These are phyloP conservation scores for Dentipellis sp. DNA, from an alignment of 768 basidiomycete species.

Conservation along the genomic window DNA sequence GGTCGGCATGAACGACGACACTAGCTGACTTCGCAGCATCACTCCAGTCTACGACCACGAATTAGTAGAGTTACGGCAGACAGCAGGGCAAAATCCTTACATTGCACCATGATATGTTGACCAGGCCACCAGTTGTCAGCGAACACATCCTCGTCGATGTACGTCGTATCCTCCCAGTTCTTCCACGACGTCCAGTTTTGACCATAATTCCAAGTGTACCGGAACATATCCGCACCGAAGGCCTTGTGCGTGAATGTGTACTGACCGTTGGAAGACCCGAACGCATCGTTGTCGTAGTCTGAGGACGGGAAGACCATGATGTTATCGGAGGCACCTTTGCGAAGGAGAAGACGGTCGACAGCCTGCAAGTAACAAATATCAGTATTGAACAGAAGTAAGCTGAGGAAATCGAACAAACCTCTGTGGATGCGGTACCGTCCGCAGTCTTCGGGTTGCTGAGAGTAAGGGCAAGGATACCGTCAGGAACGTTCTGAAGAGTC, in stretches of 20 bases:
- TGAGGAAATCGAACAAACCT: constrained; percentile 31
- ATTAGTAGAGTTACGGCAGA: not conserved
- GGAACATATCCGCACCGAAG: constrained; percentile 77
- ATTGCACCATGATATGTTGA: constrained; percentile 83
- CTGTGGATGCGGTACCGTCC: constrained; percentile 36
- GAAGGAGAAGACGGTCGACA: constrained; percentile 69
- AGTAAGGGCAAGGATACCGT: constrained; percentile 73
- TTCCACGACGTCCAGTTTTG: constrained; percentile 77
- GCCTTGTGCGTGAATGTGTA: constrained; percentile 79
- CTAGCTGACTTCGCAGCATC: constrained; percentile 48
- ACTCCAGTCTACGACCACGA: constrained; percentile 60
- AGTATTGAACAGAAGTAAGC: too few relatives aligned
- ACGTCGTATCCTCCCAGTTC: constrained; percentile 66
- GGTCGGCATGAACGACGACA: constrained; percentile 72
- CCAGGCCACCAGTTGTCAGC: constrained; percentile 64
- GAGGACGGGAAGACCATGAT: constrained; percentile 80
- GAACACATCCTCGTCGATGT: constrained; percentile 53
- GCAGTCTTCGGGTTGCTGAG: constrained; percentile 46
- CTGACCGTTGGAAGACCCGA: constrained; percentile 48
- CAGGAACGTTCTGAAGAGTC: constrained; percentile 65
- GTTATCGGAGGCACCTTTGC: constrained; percentile 70
- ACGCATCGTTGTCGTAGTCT: constrained; percentile 62
- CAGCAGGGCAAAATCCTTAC: constrained; percentile 31
- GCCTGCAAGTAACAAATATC: constrained; percentile 25
- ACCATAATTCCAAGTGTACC: constrained; percentile 84